Base-by-base conservation (phyloP, 2,329 filamentous ascomycete genomes). In the Colletotrichum sp. region DNA sequence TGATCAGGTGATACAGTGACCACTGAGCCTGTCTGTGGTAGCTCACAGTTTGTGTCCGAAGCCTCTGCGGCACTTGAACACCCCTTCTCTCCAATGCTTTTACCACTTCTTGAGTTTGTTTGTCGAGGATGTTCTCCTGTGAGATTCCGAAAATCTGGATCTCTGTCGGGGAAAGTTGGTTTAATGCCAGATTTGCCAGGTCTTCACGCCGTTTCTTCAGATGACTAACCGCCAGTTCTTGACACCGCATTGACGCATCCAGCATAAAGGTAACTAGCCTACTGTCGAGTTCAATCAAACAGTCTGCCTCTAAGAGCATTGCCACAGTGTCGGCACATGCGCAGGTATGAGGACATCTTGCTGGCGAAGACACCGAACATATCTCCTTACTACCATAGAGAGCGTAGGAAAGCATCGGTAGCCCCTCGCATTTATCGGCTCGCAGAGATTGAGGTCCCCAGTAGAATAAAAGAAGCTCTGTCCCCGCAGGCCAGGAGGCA, bases 391-490 rank as follows among this genome's bases (percentile, higher is more conserved):
- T 36, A 0, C 13, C 3, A 1, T 7, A 0, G 6, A 36, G 34
- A 0, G 34, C 34, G 34, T 1, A 14, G 13, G 13, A 36, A 36
- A 36, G 34, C 6, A 36, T 1, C 13, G 13, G 7, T 1, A 0
- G 0, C 34, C 3, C 3, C 34, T 1, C 1, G 34, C 2, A 0
- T 6, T 14, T 2, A 7, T 36, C 3, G 1, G 1, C 1, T 36
- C 1, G 34, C 6, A 36, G 13, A 36, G 3, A 0, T 0, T 36
- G 6, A 1, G 34, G 0, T 14, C 13, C 34, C 1, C 3, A 14
- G 34, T 36, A 6, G 1, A 4, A 36, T 7, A 36, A 14, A 36
- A 14, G 0, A 7, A 36, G 34, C 34, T 36, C 13, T 2, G 14
- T 1, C 0, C 34, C 34, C 13, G 1, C 1, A 1, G 34, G 0